Evolutionary conservation across 2,329 filamentous ascomycete genomes (phyloP).

Genomic region (Penicillium sp.): DNA sequence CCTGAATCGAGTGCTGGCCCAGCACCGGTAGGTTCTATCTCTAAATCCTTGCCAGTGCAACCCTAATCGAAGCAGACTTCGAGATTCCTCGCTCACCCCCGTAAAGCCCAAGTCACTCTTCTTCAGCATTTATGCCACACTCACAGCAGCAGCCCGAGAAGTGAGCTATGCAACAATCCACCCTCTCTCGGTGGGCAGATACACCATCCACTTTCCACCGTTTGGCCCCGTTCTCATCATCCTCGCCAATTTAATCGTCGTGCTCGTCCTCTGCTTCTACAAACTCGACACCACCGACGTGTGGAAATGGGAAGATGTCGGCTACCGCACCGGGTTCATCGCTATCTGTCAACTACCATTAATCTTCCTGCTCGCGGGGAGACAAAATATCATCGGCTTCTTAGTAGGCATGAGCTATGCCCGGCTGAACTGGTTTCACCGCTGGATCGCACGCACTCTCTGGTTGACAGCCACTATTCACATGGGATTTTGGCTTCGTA

Average conservation of each 20-base stretch:
- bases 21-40: constrained; percentile 45
- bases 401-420: constrained; percentile 51
- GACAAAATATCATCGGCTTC: constrained; percentile 54
- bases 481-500: constrained; percentile 54
- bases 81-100: constrained; percentile 43
- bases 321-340: constrained; percentile 56
- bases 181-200: constrained; percentile 32
- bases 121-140: constrained; percentile 50
- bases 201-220: constrained; percentile 39
- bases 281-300: constrained; percentile 51
- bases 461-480: constrained; percentile 56
- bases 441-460: constrained; percentile 52
- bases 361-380: constrained; percentile 56
- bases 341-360: constrained; percentile 55
- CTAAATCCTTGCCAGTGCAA: not conserved
- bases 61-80: constrained; percentile 39
- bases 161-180: constrained; percentile 47
- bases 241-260: constrained; percentile 48
- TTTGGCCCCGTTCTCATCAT: constrained; percentile 38
- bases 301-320: constrained; percentile 56
- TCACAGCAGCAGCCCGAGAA: constrained; percentile 56
- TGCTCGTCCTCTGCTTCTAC: constrained; percentile 58
- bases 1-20: constrained; percentile 49
- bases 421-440: constrained; percentile 53
- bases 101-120: constrained; percentile 55